Evolutionary conservation across 352 stramenopile genomes (phyloP), one percentile per base, ranked within the genome.

Genomic region (Globisporangium rhizosaccharum): DNA sequence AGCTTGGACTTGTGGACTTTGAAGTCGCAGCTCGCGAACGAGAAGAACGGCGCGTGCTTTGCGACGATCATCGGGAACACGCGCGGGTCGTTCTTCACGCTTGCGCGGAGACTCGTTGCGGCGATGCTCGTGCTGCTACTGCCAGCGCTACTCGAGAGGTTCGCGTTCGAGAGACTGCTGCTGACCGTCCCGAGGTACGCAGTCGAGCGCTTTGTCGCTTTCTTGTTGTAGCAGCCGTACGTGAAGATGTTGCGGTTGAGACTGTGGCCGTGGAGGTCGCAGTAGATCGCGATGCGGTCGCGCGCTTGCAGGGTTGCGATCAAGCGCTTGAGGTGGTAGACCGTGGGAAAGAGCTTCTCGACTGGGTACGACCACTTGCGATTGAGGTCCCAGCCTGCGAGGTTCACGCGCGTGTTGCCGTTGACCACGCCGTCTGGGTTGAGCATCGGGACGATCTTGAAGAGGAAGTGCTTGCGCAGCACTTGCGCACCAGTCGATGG

Each of bases 371-470:
- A 70, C 83, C 83, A 92, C 60, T 92, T 92, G 45, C 83, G 83
- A 46, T 92, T 92, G 12, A 92, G 69, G 48, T 92, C 83, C 79
- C 79, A 90, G 1, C 80, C 91, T 0, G 90, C 82, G 17, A 97
- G 72, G 49, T 76, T 94, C 14, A 90, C 85, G 20, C 91, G 85
- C 47, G 92, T 94, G 61, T 97, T 97, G 58, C 91, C 91, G 49
- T 96, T 90, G 44, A 97, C 86, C 44, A 97, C 91, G 23, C 91
- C 91, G 61, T 97, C 91, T 0, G 87, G 87, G 49, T 97, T 97
- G 42, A 97, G 82, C 91, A 97, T 97, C 6, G 91, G 91, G 8
- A 96, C 83, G 20, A 97, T 50, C 64, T 96, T 95, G 63, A 97
- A 96, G 17, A 96, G 63, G 28, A 96, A 96, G 53, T 90, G 61